Conservation (phyloP, 2,329 filamentous ascomycete species). For the Pseudogymnoascus sp. region DNA sequence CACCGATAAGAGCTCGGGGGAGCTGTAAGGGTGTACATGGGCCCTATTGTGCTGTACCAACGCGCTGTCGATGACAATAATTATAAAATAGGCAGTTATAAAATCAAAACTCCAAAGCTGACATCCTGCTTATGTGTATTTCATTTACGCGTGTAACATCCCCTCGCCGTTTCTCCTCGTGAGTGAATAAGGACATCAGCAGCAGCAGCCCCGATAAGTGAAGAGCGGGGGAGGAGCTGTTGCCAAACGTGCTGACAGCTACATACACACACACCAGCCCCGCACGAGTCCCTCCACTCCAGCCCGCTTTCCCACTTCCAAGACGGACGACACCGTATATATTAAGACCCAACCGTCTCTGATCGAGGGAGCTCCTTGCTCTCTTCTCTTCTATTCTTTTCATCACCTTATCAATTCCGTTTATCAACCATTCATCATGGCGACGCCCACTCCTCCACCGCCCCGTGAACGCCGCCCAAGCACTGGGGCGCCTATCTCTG, state of each 20-base stretch:
- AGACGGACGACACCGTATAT: neutral
- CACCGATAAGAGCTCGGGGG: slow-evolving; percentile 3
- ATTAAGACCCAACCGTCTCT: neutral
- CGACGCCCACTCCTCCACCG: slow-evolving; percentile 11
- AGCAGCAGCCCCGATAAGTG: neutral
- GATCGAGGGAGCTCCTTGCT: neutral
- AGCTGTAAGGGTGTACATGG: neutral
- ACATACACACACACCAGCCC: neutral
- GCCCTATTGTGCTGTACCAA: neutral
- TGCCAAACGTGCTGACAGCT: slow-evolving; percentile 6
- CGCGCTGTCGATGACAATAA: neutral
- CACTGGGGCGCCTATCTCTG: slow-evolving; percentile 71
- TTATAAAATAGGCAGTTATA: neutral
- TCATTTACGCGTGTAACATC: neutral
- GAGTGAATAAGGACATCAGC: neutral
- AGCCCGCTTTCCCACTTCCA: neutral
- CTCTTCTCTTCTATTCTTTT: neutral
- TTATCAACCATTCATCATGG: slow-evolving; percentile 7
- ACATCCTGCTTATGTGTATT: neutral
- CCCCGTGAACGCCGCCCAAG: slow-evolving; percentile 72
- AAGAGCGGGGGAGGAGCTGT: slow-evolving; percentile 1
- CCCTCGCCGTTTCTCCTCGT: neutral
- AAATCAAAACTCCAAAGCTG: neutral
- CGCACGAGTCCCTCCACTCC: neutral
- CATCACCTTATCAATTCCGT: neutral